These are phyloP conservation scores for Isochrysis galbana DNA, from an alignment of 78 protist species.

Conservation along the genomic window DNA sequence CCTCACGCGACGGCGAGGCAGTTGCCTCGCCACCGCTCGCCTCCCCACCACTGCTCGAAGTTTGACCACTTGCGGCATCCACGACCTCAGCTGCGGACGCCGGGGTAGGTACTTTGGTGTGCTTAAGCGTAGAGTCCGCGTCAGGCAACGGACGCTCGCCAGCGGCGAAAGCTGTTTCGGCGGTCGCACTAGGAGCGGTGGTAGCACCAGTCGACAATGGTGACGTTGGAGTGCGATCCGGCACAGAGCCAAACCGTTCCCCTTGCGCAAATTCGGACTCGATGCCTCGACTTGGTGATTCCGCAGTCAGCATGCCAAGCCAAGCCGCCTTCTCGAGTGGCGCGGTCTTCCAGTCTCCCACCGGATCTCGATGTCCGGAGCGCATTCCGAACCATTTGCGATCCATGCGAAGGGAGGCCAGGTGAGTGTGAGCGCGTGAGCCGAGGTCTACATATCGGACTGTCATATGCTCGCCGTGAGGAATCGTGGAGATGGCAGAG, in stretches of 20 bases:
- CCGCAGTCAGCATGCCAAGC: neutral
- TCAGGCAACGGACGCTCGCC: neutral
- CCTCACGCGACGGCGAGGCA: constrained; percentile 4
- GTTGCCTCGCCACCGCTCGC: neutral
- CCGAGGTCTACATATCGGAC: constrained; percentile 29
- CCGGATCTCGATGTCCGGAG: neutral
- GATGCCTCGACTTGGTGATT: neutral
- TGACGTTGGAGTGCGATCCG: too few relatives aligned
- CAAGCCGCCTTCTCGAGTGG: neutral
- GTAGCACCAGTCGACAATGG: neutral
- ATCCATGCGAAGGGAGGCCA: neutral
- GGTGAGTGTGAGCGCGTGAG: constrained; percentile 5
- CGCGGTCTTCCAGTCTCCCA: neutral
- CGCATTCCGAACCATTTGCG: constrained; percentile 22
- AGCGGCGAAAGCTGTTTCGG: neutral
- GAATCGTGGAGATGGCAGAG: neutral
- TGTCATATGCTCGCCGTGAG: neutral
- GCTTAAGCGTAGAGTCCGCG: neutral
- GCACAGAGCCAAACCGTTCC: too few relatives aligned
- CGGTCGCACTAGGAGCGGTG: constrained; percentile 14
- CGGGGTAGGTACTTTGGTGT: neutral
- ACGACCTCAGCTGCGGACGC: neutral
- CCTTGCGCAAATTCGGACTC: too few relatives aligned
- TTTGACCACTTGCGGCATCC: neutral
- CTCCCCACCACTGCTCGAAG: neutral